Evolutionary conservation across 306 rosid genomes (phyloP).

Genomic region (Cicer arietinum): DNA sequence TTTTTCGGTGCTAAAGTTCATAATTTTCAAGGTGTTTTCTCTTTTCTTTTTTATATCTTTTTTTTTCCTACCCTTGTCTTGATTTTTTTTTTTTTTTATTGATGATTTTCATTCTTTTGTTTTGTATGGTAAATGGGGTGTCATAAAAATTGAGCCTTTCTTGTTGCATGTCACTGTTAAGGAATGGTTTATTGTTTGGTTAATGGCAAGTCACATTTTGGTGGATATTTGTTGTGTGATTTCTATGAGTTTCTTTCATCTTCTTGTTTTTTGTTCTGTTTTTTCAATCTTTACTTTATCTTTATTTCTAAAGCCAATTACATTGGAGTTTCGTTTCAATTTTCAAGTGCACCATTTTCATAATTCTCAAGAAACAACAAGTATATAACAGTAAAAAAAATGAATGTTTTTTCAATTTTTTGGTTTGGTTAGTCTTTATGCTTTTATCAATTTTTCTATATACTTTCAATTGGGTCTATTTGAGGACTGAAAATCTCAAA

Average conservation of each 20-base stretch:
- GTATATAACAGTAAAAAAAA: too few species aligned
- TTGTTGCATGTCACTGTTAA: conserved; percentile 28
- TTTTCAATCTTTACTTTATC: background rate
- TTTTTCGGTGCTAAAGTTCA: conserved; percentile 16
- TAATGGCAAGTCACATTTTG: conserved; percentile 11
- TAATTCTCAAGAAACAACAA: background rate
- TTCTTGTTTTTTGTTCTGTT: background rate
- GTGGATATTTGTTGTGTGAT: conserved; percentile 24
- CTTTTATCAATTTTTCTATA: background rate
- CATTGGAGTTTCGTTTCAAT: conserved; percentile 9
- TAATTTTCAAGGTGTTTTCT: background rate
- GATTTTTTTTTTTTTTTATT: background rate
- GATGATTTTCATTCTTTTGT: background rate
- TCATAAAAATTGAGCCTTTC: conserved; percentile 36
- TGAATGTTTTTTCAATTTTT: background rate
- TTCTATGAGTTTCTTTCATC: background rate
- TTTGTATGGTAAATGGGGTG: conserved; percentile 32
- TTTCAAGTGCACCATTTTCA: background rate
- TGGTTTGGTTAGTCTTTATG: conserved; percentile 10
- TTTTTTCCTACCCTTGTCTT: background rate
- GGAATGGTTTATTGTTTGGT: conserved; percentile 33
- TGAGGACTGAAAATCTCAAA: background rate
- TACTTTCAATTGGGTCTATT: background rate
- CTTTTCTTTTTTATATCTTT: background rate
- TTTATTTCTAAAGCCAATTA: background rate